Percentiles rank a stretch among this genome's conserved stretches.
Conservation (phyloP, 345 rosid species). For the Laguncularia racemosa region DNA sequence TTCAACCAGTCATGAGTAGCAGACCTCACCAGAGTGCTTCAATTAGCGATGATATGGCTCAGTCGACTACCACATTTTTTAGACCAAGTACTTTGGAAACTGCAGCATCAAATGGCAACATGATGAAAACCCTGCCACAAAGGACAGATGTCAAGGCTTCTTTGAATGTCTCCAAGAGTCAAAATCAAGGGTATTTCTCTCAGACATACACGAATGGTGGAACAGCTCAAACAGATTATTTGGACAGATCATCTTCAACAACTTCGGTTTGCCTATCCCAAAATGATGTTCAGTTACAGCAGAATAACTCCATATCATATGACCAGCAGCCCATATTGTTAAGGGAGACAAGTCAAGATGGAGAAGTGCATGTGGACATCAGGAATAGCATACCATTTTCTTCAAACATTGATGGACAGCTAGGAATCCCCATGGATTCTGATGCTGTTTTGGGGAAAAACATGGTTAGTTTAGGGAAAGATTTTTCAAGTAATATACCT, state of each 20-base stretch:
- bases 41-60: constrained; percentile 39
- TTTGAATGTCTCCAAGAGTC: constrained; percentile 38
- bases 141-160: constrained; percentile 56
- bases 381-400: constrained; percentile 33
- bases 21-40: constrained; percentile 21
- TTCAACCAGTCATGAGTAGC: constrained; percentile 28
- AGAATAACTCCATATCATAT: constrained; percentile 31
- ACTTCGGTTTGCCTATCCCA: constrained; percentile 57
- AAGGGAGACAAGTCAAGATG: constrained; percentile 44
- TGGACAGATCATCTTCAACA: constrained; percentile 73
- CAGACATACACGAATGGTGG: constrained; percentile 35
- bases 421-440: constrained; percentile 27
- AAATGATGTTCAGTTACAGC: constrained; percentile 44
- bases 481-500: constrained; percentile 37
- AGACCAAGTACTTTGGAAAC: constrained; percentile 34
- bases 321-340: constrained; percentile 34
- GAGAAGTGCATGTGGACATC: constrained; percentile 40
- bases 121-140: constrained; percentile 31
- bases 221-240: constrained; percentile 37
- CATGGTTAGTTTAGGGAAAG: constrained; percentile 36
- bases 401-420: constrained; percentile 23
- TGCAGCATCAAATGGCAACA: constrained; percentile 20
- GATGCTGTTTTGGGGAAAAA: constrained; percentile 34
- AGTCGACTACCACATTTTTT: constrained; percentile 31
- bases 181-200: constrained; percentile 34